Evolutionary conservation across 2,329 filamentous ascomycete genomes (phyloP).

Genomic region (Karstenula rhodostoma): DNA sequence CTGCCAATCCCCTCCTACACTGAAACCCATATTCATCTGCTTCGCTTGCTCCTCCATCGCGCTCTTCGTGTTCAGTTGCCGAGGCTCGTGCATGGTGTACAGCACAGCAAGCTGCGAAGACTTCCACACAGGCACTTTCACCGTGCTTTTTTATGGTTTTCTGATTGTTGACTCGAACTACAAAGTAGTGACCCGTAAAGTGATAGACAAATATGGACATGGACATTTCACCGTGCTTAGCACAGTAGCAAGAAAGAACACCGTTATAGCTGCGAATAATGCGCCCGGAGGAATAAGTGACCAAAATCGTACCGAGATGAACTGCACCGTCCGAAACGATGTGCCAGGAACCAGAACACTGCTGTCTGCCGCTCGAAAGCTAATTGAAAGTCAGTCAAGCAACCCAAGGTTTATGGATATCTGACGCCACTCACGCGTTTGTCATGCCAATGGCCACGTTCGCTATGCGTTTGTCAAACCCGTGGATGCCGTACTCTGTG

Average conservation of each 20-base stretch:
- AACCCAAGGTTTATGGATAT: neutral
- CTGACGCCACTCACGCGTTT: neutral
- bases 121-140: constrained; percentile 11
- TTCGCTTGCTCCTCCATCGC: neutral
- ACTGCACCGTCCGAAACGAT: neutral
- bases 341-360: neutral
- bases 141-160: too few relatives aligned
- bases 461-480: neutral
- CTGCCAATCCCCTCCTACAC: too few relatives aligned
- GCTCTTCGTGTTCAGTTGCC: neutral
- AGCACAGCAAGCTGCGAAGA: constrained; percentile 11
- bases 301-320: neutral
- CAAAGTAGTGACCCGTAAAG: too few relatives aligned
- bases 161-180: too few relatives aligned
- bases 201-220: too few relatives aligned
- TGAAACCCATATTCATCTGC: neutral
- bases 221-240: neutral
- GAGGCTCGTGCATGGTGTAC: neutral
- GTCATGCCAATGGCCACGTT: neutral
- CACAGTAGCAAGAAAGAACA: neutral
- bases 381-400: neutral
- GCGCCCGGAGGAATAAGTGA: neutral
- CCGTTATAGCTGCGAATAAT: neutral
- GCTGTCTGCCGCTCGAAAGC: neutral
- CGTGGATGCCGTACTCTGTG: neutral